Evolutionary conservation across 495 filamentous ascomycete genomes (phyloP).

Genomic region (Aspergillus ellipticus): DNA sequence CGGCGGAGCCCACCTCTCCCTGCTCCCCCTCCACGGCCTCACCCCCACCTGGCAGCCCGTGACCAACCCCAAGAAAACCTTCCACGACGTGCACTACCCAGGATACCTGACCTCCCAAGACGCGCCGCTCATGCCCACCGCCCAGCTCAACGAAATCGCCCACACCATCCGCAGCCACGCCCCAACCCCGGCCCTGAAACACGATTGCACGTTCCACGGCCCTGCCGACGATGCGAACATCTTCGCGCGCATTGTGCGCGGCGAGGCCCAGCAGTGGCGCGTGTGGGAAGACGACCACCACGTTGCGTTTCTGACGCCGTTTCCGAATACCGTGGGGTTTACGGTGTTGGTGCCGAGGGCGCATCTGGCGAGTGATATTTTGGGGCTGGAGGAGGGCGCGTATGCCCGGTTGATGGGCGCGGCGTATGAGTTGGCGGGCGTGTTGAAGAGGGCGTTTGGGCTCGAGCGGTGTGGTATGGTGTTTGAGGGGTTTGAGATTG

Average conservation of each 20-base stretch:
- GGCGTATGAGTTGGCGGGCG: not conserved
- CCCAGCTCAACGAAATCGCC: not conserved
- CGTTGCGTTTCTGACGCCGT: conserved; percentile 7
- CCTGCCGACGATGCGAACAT: not conserved
- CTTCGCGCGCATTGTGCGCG: conserved; percentile 1
- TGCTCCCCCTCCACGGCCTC: conserved; percentile 6
- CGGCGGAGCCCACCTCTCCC: not conserved
- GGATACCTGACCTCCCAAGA: conserved; percentile 4
- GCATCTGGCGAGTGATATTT: conserved; percentile 7
- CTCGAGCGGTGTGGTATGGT: conserved; percentile 6
- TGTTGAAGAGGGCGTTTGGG: conserved; percentile 6
- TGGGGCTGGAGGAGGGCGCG: not conserved
- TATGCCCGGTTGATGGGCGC: conserved; percentile 3
- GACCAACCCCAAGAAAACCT: not conserved
- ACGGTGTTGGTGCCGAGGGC: conserved; percentile 6
- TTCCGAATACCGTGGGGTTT: conserved; percentile 2
- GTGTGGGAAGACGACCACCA: conserved; percentile 7
- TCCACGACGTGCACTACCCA: not conserved
- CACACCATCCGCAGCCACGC: not conserved
- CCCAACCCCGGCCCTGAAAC: not conserved
- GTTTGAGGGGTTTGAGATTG: conserved; percentile 12
- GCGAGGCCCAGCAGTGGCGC: conserved; percentile 2
- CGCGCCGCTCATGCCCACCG: not conserved
- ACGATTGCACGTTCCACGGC: conserved; percentile 1
- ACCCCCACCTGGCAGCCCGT: not conserved